Conservation (phyloP, 1,139 yeast genomes). For the Geotrichum phurueaensis region DNA sequence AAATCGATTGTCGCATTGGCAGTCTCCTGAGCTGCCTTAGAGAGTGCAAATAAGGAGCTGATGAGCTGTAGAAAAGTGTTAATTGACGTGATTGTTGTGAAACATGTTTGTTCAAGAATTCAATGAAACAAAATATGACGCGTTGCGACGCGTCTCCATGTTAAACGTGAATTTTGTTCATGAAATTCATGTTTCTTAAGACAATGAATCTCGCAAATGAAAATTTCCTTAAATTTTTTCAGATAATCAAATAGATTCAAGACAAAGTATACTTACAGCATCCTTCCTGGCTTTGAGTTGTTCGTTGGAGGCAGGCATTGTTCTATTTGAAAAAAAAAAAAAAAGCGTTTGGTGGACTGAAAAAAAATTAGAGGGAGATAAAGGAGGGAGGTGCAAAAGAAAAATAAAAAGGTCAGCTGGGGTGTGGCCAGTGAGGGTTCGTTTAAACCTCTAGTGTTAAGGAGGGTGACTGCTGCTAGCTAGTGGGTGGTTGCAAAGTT, state of each 20-base stretch:
- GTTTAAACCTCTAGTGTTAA: not conserved
- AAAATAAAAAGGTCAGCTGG: not conserved
- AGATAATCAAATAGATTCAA: not conserved
- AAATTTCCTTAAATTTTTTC: not conserved
- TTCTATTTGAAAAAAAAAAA: not conserved
- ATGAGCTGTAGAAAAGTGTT: slow-evolving; percentile 43
- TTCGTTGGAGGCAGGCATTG: slow-evolving; percentile 2
- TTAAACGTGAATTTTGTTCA: not conserved
- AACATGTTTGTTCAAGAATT: not conserved
- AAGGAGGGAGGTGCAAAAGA: not conserved
- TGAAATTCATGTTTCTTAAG: not conserved
- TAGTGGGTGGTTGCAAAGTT: not conserved
- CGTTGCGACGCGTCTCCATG: slow-evolving; percentile 5
- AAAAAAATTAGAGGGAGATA: not conserved
- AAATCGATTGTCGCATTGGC: slow-evolving; percentile 72
- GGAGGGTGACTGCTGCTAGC: not conserved
- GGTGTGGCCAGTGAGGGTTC: not conserved
- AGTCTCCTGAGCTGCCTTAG: slow-evolving; percentile 76
- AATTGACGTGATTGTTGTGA: not conserved
- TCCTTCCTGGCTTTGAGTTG: slow-evolving; percentile 2
- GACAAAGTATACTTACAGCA: slow-evolving; percentile 3
- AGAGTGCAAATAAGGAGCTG: slow-evolving; percentile 68
- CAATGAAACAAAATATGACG: not conserved
- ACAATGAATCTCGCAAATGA: not conserved
- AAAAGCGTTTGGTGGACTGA: not conserved